phyloP scores from a whole-genome alignment of 140 eudicot species.

The Bidens hawaiensis region DNA sequence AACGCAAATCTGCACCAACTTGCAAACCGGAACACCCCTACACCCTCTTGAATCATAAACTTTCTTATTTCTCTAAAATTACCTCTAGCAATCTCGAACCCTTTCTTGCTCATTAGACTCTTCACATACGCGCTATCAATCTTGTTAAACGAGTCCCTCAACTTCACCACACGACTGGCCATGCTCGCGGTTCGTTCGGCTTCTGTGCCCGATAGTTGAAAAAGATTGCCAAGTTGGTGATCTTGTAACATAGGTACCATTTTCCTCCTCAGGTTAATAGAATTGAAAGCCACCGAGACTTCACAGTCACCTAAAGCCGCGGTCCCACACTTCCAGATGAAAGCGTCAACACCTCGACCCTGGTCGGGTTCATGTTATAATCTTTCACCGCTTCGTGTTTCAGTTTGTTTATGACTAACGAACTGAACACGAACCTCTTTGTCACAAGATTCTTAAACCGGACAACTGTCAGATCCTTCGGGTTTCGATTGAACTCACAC shows the following conservation, averaged over 20 bases:
- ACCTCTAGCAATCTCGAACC: constrained; percentile 33
- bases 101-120: constrained; percentile 34
- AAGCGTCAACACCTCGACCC: constrained; percentile 57
- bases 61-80: constrained; percentile 26
- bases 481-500: constrained; percentile 26
- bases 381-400: constrained; percentile 17
- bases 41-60: constrained; percentile 21
- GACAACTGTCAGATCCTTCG: constrained; percentile 15
- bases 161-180: constrained; percentile 27
- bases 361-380: constrained; percentile 1
- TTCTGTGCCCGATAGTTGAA: constrained; percentile 35
- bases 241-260: constrained; percentile 34
- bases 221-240: constrained; percentile 47
- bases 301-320: constrained; percentile 20
- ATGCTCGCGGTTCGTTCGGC: constrained; percentile 4
- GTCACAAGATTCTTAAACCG: constrained; percentile 28
- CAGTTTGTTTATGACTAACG: constrained; percentile 32
- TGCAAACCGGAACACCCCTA: constrained; percentile 36
- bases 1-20: constrained; percentile 51
- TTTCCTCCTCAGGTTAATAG: constrained; percentile 44
- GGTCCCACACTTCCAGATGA: constrained; percentile 48
- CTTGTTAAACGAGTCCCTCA: constrained; percentile 35
- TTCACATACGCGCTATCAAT: constrained; percentile 26
- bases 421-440: constrained; percentile 45
- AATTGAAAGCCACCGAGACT: constrained; percentile 34